Conservation (phyloP, 257 asterid genomes). For the Ligustrum vulgare region DNA sequence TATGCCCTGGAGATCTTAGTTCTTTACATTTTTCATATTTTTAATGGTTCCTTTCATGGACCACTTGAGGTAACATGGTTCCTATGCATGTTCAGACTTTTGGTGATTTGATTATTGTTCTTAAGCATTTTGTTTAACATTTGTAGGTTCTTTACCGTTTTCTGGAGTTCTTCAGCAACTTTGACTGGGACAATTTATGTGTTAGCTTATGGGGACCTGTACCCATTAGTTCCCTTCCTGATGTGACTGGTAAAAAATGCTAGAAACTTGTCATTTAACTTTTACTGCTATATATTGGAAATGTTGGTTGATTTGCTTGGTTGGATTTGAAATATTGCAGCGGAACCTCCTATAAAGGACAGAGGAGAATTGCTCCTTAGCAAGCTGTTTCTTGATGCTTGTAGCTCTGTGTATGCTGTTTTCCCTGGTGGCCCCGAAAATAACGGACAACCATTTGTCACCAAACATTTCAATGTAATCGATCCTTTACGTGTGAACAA, state of each 20-base stretch:
- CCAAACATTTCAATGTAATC: constrained; percentile 92
- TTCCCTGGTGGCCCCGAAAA: constrained; percentile 83
- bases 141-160: constrained; percentile 83
- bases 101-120: neutral
- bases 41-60: constrained; percentile 48
- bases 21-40: constrained; percentile 55
- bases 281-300: neutral
- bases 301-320: neutral
- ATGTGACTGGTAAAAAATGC: constrained; percentile 65
- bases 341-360: constrained; percentile 88
- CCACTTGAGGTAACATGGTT: constrained; percentile 45
- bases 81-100: neutral
- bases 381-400: constrained; percentile 88
- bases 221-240: constrained; percentile 75
- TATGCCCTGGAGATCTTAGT: constrained; percentile 80
- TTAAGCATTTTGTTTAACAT: neutral
- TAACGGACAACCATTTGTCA: constrained; percentile 78
- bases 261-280: neutral
- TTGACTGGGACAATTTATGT: constrained; percentile 92
- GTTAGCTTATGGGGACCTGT: constrained; percentile 98
- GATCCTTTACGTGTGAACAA: constrained; percentile 98
- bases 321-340: constrained; percentile 37
- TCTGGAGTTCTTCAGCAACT: constrained; percentile 91
- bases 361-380: constrained; percentile 83
- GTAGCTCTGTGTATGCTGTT: constrained; percentile 90